Evolutionary conservation across 208 protist species (phyloP).

Genomic region (Leishmania turanica): DNA sequence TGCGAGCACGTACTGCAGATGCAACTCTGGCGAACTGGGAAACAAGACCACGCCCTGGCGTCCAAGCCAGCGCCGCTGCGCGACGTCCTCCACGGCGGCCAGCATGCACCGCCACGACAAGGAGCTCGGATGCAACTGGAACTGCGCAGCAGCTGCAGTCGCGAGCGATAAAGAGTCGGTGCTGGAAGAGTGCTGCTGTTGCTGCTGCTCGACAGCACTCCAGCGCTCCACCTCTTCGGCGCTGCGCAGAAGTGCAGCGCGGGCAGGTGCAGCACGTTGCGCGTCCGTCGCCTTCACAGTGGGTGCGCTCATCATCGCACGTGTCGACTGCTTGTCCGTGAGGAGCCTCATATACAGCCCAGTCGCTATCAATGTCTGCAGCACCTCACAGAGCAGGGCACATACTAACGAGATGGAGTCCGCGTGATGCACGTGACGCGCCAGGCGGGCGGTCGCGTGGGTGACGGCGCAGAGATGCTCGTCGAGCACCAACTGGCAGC

Average conservation of each 20-base stretch:
- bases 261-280: background rate
- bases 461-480: slow-evolving; percentile 34
- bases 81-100: slow-evolving; percentile 29
- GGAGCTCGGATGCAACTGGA: slow-evolving; percentile 39
- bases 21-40: slow-evolving; percentile 62
- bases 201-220: slow-evolving; percentile 15
- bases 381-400: slow-evolving; percentile 20
- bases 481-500: slow-evolving; percentile 10
- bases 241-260: slow-evolving; percentile 13
- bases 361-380: slow-evolving; percentile 29
- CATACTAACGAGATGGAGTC: slow-evolving; percentile 30
- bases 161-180: slow-evolving; percentile 1
- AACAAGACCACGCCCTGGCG: slow-evolving; percentile 59
- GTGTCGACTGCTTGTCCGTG: background rate
- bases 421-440: slow-evolving; percentile 9
- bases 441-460: slow-evolving; percentile 8
- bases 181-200: background rate
- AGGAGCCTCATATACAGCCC: slow-evolving; percentile 11
- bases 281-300: background rate
- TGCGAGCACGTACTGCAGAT: slow-evolving; percentile 43
- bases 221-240: slow-evolving; percentile 30
- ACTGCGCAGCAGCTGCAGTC: slow-evolving; percentile 22
- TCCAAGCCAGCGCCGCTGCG: slow-evolving; percentile 67
- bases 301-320: slow-evolving; percentile 7
- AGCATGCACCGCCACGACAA: slow-evolving; percentile 74